Evolutionary conservation across 1,284 basidiomycete species (phyloP).

Genomic region (Agroathelia rolfsii): DNA sequence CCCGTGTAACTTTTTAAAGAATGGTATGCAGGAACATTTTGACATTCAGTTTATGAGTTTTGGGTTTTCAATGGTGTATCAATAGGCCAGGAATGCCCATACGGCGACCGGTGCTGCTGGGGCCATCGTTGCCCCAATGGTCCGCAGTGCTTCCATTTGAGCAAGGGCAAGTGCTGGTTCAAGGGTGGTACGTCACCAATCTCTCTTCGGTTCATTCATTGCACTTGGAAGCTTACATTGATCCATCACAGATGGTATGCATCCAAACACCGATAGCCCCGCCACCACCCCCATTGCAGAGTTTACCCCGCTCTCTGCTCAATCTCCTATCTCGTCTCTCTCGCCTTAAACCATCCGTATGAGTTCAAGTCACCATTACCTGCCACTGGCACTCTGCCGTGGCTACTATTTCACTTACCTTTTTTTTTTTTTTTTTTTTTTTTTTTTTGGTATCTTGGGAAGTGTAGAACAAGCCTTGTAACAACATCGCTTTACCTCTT

Average conservation of each 20-base stretch:
- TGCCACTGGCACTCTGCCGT: no score
- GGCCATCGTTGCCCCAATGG: constrained; percentile 74
- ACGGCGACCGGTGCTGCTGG: constrained; percentile 67
- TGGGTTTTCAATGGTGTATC: constrained; percentile 1
- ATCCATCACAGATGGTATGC: constrained; percentile 7
- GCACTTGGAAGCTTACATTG: constrained; percentile 3
- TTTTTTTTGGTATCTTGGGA: no score
- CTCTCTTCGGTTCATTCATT: constrained; percentile 1
- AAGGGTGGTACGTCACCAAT: constrained; percentile 50
- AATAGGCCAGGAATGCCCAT: constrained; percentile 60
- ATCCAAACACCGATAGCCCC: no score
- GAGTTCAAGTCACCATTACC: no score
- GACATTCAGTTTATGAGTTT: neutral
- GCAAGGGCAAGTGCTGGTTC: constrained; percentile 74
- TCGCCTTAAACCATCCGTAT: no score
- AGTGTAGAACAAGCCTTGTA: no score
- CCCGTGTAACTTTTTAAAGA: constrained; percentile 72
- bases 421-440: no score
- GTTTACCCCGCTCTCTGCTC: no score
- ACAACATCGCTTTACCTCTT: no score
- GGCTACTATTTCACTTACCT: no score
- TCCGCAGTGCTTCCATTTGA: constrained; percentile 52
- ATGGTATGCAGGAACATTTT: constrained; percentile 39
- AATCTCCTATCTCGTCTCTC: no score
- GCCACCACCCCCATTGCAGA: no score